Evolutionary conservation across 495 filamentous ascomycete species (phyloP).

Genomic region (Rostrohypoxylon terebratum): DNA sequence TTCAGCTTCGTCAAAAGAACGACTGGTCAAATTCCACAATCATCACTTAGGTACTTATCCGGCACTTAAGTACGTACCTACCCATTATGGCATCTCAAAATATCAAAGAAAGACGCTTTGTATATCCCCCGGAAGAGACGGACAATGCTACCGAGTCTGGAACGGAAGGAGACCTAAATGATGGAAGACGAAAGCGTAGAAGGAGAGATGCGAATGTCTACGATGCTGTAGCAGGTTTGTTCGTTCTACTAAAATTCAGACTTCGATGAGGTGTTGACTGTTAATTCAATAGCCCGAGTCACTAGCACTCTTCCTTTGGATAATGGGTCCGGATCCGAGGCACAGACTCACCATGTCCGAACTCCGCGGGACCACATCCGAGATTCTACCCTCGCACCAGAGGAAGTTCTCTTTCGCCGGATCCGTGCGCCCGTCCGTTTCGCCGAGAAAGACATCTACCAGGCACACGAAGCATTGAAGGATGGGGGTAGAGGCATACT

Average conservation of each 20-base stretch:
- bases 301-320: slow-evolving; percentile 25
- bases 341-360: slow-evolving; percentile 55
- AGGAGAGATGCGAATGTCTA: slow-evolving; percentile 68
- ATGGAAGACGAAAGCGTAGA: slow-evolving; percentile 33
- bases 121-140: slow-evolving; percentile 5
- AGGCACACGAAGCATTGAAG: slow-evolving; percentile 62
- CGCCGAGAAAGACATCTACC: slow-evolving; percentile 78
- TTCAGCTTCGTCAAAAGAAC: not conserved
- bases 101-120: slow-evolving; percentile 19
- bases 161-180: slow-evolving; percentile 21
- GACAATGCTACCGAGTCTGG: slow-evolving; percentile 20
- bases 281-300: slow-evolving; percentile 27
- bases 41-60: not conserved
- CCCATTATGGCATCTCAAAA: slow-evolving; percentile 40
- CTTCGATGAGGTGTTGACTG: slow-evolving; percentile 1
- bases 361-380: slow-evolving; percentile 62
- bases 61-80: not conserved
- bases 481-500: slow-evolving; percentile 59
- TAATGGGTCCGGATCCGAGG: slow-evolving; percentile 41
- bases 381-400: slow-evolving; percentile 69
- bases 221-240: slow-evolving; percentile 80
- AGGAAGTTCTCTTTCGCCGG: slow-evolving; percentile 78
- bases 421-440: slow-evolving; percentile 70
- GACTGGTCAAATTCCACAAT: not conserved
- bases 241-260: not conserved